Percentiles rank a stretch among this genome's conserved stretches.
These are phyloP conservation scores for Xylariales sp. DNA, from an alignment of 2,329 filamentous ascomycete species.

Conservation along the genomic window DNA sequence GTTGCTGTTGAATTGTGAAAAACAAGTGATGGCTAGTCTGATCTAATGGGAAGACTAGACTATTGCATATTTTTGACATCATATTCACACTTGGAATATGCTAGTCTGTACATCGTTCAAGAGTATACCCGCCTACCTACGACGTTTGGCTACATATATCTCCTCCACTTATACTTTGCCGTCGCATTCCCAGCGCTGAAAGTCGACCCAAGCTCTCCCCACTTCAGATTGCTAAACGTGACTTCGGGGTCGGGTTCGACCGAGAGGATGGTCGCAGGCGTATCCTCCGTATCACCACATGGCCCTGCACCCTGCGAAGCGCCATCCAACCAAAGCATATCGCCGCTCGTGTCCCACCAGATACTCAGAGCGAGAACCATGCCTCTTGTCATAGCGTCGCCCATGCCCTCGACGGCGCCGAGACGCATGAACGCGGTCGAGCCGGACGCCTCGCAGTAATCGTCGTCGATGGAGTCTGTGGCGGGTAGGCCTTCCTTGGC, in stretches of 20 bases:
- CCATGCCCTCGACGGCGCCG: slow-evolving; percentile 38
- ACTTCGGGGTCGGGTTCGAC: slow-evolving; percentile 43
- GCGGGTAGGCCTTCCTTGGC: slow-evolving; percentile 28
- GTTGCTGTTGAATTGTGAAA: too few relatives aligned
- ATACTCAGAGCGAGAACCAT: slow-evolving; percentile 49
- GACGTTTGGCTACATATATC: too few relatives aligned
- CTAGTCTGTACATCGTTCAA: too few relatives aligned
- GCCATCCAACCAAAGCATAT: slow-evolving; percentile 52
- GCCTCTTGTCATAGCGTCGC: slow-evolving; percentile 35
- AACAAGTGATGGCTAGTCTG: too few relatives aligned
- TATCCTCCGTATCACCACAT: slow-evolving; percentile 43
- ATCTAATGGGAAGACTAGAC: too few relatives aligned
- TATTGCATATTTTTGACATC: too few relatives aligned
- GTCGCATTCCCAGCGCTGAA: too few relatives aligned
- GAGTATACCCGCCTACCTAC: too few relatives aligned
- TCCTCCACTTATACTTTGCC: too few relatives aligned
- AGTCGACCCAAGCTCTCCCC: slow-evolving; percentile 50
- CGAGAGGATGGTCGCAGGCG: slow-evolving; percentile 38
- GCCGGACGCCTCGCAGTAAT: slow-evolving; percentile 30
- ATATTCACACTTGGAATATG: too few relatives aligned
- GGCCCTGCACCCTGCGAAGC: slow-evolving; percentile 44
- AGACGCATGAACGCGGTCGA: slow-evolving; percentile 28
- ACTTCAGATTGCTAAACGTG: slow-evolving; percentile 51
- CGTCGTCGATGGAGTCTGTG: slow-evolving; percentile 28
- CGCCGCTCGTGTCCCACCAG: slow-evolving; percentile 45